Evolutionary conservation across 495 filamentous ascomycete genomes (phyloP).

Genomic region (Penicillium maclennaniae): DNA sequence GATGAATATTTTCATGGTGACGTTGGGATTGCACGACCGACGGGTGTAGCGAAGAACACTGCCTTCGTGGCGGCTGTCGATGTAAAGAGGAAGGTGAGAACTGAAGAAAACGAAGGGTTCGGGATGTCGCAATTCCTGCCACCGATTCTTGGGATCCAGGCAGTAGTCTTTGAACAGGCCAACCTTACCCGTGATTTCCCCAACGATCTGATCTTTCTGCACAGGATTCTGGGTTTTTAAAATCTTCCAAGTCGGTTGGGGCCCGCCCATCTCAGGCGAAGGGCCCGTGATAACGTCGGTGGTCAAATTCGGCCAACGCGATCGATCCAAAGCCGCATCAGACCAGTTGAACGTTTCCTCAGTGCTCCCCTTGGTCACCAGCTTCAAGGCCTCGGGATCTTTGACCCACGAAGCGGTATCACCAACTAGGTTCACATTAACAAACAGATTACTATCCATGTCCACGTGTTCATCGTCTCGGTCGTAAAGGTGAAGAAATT

Average conservation of each 20-base stretch:
- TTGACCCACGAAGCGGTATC: conserved; percentile 69
- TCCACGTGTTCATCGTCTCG: conserved; percentile 49
- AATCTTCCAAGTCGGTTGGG: conserved; percentile 62
- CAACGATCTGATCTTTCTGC: conserved; percentile 64
- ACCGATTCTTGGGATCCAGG: conserved; percentile 66
- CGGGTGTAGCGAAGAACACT: conserved; percentile 79
- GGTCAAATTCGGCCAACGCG: conserved; percentile 45
- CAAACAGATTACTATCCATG: conserved; percentile 57
- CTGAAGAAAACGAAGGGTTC: conserved; percentile 85
- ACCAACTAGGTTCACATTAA: conserved; percentile 62
- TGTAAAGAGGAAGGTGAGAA: conserved; percentile 76
- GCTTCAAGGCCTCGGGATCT: conserved; percentile 49
- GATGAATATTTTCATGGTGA: conserved; percentile 74
- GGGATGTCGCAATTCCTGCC: conserved; percentile 71
- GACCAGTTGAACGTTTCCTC: conserved; percentile 50
- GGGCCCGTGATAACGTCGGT: conserved; percentile 46
- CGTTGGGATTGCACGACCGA: conserved; percentile 84
- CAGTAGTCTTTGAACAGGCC: conserved; percentile 76
- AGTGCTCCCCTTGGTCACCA: conserved; percentile 38
- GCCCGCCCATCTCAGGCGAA: conserved; percentile 39
- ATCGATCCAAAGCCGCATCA: conserved; percentile 52
- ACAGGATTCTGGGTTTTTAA: conserved; percentile 62
- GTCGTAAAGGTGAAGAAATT: conserved; percentile 69
- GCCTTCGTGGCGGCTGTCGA: conserved; percentile 83
- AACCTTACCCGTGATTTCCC: conserved; percentile 83